phyloP scores from a whole-genome alignment of 768 basidiomycete genomes.

The Hypsizygus marmoreus region DNA sequence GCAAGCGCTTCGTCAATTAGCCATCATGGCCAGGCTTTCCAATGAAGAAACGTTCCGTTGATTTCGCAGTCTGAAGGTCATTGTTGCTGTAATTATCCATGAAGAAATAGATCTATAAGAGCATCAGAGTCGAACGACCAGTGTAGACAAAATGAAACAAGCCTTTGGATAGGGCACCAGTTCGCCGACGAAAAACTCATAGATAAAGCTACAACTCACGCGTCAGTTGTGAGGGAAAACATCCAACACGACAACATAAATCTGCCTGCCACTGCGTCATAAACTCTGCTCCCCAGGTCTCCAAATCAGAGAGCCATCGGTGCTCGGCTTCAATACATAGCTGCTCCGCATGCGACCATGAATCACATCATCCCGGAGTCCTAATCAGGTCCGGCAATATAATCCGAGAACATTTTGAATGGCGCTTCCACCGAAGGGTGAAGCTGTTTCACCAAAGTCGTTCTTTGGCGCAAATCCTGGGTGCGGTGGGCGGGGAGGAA shows the following conservation, averaged over 20 bases:
- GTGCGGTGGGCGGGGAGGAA: constrained; percentile 13
- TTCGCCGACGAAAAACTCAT: constrained; percentile 14
- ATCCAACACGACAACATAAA: background rate
- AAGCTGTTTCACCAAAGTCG: constrained; percentile 7
- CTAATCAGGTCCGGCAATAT: constrained; percentile 10
- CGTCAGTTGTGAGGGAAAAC: background rate
- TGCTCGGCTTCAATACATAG: constrained; percentile 4
- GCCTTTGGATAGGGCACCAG: constrained; percentile 4
- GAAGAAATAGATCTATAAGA: constrained; percentile 11
- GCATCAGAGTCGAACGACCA: background rate
- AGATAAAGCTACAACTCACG: constrained; percentile 14
- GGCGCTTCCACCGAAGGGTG: constrained; percentile 12
- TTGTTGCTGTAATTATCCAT: constrained; percentile 12
- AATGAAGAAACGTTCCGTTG: constrained; percentile 15
- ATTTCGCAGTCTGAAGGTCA: constrained; percentile 7
- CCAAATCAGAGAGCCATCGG: constrained; percentile 13
- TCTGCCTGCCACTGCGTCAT: constrained; percentile 12
- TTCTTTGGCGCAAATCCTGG: constrained; percentile 10
- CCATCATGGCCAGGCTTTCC: constrained; percentile 17
- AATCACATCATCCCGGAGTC: constrained; percentile 12
- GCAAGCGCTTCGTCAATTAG: constrained; percentile 15
- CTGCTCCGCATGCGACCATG: constrained; percentile 14
- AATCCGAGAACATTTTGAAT: constrained; percentile 11
- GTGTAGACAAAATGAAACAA: background rate
- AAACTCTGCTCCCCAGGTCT: too few relatives aligned